Percentiles rank a stretch among this genome's conserved stretches.
These are phyloP conservation scores for Penicillium sp. DNA, from an alignment of 2,329 filamentous ascomycete genomes.

Conservation along the genomic window DNA sequence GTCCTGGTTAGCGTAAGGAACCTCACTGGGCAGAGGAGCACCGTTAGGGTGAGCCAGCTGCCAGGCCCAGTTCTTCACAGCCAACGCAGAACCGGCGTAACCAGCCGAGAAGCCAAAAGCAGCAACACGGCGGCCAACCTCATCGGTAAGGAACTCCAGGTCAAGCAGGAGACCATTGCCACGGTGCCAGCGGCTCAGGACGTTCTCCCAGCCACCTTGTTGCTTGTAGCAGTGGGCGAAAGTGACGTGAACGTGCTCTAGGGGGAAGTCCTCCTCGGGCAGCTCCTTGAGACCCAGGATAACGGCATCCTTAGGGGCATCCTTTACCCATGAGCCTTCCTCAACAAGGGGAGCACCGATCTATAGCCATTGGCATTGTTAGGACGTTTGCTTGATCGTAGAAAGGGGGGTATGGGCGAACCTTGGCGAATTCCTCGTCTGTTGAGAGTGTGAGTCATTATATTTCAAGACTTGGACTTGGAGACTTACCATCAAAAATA, in stretches of 20 bases:
- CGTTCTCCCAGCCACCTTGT: constrained; percentile 75
- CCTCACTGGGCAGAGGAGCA: constrained; percentile 64
- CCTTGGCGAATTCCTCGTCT: constrained; percentile 40
- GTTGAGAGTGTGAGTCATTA: constrained; percentile 12
- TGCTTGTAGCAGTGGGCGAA: constrained; percentile 77
- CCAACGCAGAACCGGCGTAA: constrained; percentile 71
- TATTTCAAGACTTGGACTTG: neutral
- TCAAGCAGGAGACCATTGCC: constrained; percentile 79
- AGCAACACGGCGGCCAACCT: constrained; percentile 60
- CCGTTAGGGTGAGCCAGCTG: constrained; percentile 71
- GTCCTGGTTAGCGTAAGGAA: constrained; percentile 65
- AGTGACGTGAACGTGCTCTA: constrained; percentile 71
- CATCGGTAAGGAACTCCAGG: constrained; percentile 81
- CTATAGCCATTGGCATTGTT: constrained; percentile 55
- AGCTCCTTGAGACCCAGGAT: constrained; percentile 79
- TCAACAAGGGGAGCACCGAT: constrained; percentile 66
- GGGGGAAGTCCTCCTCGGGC: constrained; percentile 67
- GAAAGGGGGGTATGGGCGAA: constrained; percentile 12
- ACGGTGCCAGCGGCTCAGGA: constrained; percentile 75
- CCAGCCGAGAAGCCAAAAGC: constrained; percentile 67
- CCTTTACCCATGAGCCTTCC: constrained; percentile 64
- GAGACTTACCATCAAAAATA: constrained; percentile 53
- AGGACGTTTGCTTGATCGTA: neutral
- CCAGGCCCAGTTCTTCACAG: constrained; percentile 79
- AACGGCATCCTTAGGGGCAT: constrained; percentile 67